Percentiles rank a stretch among this genome's conserved stretches.
Conservation (phyloP, 495 filamentous ascomycete species). For the Podospora pseudocomata region DNA sequence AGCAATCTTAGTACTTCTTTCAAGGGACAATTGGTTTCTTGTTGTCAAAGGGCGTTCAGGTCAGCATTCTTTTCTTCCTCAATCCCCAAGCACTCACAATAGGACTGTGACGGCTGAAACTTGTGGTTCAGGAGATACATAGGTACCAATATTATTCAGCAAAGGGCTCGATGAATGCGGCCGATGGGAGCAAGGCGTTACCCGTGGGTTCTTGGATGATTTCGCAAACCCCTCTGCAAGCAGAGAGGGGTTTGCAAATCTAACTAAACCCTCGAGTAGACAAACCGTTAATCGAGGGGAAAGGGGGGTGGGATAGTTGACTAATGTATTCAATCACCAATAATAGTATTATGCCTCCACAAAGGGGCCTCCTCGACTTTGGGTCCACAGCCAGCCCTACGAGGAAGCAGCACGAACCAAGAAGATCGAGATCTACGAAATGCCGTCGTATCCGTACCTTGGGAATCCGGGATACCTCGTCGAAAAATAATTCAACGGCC, state of each 20-base stretch:
- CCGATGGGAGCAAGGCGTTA: background rate
- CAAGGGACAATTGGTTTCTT: background rate
- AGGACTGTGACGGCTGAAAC: no score
- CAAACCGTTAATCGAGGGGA: no score
- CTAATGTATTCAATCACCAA: no score
- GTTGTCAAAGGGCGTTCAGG: background rate
- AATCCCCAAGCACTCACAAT: background rate
- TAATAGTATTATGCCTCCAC: background rate
- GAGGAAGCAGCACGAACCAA: background rate
- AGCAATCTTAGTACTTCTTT: background rate
- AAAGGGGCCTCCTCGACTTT: background rate
- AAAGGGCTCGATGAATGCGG: background rate
- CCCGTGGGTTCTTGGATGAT: no score
- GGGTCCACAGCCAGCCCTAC: no score
- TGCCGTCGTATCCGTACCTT: background rate
- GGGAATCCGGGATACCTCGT: background rate
- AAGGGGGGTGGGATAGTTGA: no score
- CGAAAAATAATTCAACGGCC: background rate
- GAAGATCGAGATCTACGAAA: background rate
- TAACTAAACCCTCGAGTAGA: no score
- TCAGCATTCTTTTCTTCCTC: background rate
- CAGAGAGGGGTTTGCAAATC: no score
- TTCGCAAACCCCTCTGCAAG: no score
- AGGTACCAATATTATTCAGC: background rate
- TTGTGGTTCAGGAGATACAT: background rate